Conservation (phyloP, 83 land plant species). For the Picea abies region DNA sequence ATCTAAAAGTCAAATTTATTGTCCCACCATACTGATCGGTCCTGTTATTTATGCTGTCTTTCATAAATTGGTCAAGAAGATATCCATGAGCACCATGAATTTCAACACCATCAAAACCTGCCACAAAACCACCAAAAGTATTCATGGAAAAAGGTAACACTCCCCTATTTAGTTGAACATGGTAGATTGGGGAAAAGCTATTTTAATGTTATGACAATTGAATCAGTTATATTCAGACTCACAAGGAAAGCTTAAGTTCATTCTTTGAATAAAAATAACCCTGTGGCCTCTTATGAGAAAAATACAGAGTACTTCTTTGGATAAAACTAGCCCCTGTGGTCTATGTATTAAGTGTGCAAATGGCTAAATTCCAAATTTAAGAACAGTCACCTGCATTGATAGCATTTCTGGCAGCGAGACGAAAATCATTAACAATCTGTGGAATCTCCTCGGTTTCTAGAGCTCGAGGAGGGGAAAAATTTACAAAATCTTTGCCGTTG, state of each 20-base stretch:
- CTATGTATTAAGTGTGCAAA: no score
- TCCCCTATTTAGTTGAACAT: not conserved
- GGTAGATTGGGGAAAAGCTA: not conserved
- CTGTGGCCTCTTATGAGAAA: no score
- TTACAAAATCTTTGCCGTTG: slow-evolving; percentile 10
- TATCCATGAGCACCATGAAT: no score
- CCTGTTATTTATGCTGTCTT: slow-evolving; percentile 39
- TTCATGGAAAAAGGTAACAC: not conserved
- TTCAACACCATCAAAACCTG: no score
- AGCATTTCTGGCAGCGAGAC: slow-evolving; percentile 31
- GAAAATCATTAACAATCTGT: slow-evolving; percentile 21
- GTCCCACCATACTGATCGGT: no score
- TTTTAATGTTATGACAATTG: not conserved
- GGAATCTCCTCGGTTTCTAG: slow-evolving; percentile 26
- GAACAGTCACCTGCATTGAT: slow-evolving; percentile 7
- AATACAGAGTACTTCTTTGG: no score
- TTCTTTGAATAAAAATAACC: not conserved
- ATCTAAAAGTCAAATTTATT: no score
- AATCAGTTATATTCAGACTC: not conserved
- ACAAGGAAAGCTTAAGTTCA: not conserved
- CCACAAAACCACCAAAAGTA: not conserved
- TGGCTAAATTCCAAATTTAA: not conserved
- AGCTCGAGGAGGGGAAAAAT: slow-evolving; percentile 44
- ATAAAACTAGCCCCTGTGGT: no score
- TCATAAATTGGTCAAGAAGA: no score